phyloP scores from a whole-genome alignment of 495 filamentous ascomycete genomes.

The Daldinia concentrica region DNA sequence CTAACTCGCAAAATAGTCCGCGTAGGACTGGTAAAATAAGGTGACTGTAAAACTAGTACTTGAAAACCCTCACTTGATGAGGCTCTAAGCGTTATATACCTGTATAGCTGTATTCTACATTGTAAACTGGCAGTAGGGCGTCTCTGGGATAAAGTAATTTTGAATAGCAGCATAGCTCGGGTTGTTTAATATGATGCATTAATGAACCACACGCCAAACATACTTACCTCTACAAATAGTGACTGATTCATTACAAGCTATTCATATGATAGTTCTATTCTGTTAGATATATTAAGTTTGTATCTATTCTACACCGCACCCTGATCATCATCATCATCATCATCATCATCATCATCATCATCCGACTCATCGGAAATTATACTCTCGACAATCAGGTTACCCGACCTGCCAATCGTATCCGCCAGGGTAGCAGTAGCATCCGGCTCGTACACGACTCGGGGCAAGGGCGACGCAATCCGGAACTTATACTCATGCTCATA shows the following conservation, averaged over 20 bases:
- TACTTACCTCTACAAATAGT: background rate
- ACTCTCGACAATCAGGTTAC: conserved; percentile 86
- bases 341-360: too few species aligned
- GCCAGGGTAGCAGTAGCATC: conserved; percentile 69
- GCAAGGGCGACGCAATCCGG: conserved; percentile 82
- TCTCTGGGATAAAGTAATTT: background rate
- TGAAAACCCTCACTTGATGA: background rate
- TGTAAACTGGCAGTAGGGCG: background rate
- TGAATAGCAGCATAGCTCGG: background rate
- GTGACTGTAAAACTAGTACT: background rate
- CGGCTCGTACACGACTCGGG: conserved; percentile 77
- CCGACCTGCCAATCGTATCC: conserved; percentile 80
- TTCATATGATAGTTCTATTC: conserved; percentile 6
- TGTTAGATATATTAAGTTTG: background rate
- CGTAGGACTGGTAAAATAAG: background rate
- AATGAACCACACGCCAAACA: background rate
- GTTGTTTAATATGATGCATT: background rate
- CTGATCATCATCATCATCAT: conserved; percentile 31
- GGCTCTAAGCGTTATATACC: background rate
- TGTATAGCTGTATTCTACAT: background rate
- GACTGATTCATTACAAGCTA: background rate
- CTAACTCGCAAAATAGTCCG: background rate
- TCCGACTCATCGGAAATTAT: conserved; percentile 46
- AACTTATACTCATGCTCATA: conserved; percentile 86
- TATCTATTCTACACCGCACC: conserved; percentile 4